Evolutionary conservation across 2,329 filamentous ascomycete species (phyloP).

Genomic region (Pseudogymnoascus sp.): DNA sequence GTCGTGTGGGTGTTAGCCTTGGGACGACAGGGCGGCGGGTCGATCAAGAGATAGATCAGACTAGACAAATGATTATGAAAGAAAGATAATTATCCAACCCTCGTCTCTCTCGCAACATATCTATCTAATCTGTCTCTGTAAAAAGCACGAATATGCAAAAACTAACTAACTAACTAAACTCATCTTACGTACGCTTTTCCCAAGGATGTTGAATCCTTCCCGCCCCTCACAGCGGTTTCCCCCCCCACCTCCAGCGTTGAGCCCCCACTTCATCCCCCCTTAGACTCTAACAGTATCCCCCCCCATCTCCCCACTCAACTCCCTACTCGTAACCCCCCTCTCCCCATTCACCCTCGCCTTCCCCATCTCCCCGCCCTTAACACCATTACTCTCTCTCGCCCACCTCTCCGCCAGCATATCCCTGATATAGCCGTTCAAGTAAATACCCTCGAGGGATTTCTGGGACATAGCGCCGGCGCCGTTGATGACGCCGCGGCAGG

Average conservation of each 20-base stretch:
- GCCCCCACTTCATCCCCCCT: neutral
- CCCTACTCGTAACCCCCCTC: constrained; percentile 41
- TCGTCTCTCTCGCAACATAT: neutral
- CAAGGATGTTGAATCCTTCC: neutral
- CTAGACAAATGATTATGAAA: neutral
- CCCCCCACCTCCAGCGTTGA: neutral
- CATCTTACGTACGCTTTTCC: neutral
- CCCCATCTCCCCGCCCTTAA: constrained; percentile 8
- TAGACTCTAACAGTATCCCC: constrained; percentile 40
- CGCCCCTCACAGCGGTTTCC: neutral
- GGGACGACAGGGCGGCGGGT: neutral
- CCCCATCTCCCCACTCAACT: constrained; percentile 53
- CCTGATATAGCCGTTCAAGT: constrained; percentile 54
- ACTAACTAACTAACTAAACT: neutral
- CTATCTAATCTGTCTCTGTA: neutral
- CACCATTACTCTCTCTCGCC: constrained; percentile 25
- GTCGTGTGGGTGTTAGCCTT: neutral
- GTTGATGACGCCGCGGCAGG: constrained; percentile 52
- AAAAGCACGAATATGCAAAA: neutral
- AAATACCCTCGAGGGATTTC: constrained; percentile 47
- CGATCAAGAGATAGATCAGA: neutral
- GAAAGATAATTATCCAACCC: neutral
- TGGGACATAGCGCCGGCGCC: constrained; percentile 54
- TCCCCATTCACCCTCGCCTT: neutral
- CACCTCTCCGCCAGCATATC: constrained; percentile 40